A percentile compares a stretch with the other conserved stretches of the same genome.
phyloP scores from a whole-genome alignment of 768 basidiomycete species.

The Trametes maxima region DNA sequence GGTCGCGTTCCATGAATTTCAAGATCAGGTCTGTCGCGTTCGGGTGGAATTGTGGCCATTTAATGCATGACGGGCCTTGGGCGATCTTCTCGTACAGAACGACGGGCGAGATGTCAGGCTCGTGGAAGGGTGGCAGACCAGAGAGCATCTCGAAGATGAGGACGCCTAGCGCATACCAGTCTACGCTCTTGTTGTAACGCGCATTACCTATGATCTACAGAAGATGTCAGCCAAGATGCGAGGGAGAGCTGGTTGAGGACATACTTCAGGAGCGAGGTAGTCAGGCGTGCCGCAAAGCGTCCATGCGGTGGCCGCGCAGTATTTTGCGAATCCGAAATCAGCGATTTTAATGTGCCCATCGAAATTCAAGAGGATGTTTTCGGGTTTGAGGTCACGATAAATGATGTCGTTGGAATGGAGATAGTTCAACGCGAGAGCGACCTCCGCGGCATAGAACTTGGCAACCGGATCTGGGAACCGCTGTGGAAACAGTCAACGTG shows the following conservation, averaged over 20 bases:
- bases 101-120: constrained; percentile 81
- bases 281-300: constrained; percentile 96
- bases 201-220: constrained; percentile 73
- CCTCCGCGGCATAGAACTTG: constrained; percentile 96
- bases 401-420: constrained; percentile 87
- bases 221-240: background rate
- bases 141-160: constrained; percentile 98
- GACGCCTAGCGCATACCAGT: constrained; percentile 98
- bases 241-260: constrained; percentile 10
- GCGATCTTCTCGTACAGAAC: constrained; percentile 91
- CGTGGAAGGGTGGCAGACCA: constrained; percentile 94
- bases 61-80: constrained; percentile 69
- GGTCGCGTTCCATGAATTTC: constrained; percentile 88
- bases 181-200: constrained; percentile 94
- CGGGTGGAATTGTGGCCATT: constrained; percentile 78
- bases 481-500: constrained; percentile 42
- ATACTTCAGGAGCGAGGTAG: constrained; percentile 93
- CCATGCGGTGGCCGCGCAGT: constrained; percentile 85
- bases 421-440: constrained; percentile 90
- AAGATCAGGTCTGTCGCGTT: constrained; percentile 87
- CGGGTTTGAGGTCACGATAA: constrained; percentile 97
- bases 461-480: constrained; percentile 97
- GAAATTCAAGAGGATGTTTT: constrained; percentile 90
- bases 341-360: constrained; percentile 98
- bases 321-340: constrained; percentile 96